Evolutionary conservation across 768 basidiomycete species (phyloP), one percentile per base, ranked within the genome.

Genomic region (Boletus rubroflammeus): DNA sequence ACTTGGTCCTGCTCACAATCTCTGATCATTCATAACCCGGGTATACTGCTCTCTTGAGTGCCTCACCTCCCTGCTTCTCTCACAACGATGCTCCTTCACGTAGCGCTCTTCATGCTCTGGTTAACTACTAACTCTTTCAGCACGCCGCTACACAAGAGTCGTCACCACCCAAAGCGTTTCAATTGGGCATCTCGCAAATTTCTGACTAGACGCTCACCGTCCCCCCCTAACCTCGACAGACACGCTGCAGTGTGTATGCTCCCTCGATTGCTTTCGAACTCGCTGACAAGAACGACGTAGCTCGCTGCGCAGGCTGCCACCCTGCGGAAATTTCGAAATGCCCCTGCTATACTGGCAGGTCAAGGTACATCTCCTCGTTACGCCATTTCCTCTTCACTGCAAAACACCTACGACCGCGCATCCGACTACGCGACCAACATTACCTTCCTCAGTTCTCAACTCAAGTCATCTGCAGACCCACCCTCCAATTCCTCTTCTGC

Each of bases 341-440:
- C 63, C 4, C 56, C 57, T 26, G 42, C 54, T 14, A 35, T 67
- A 17, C 44, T 66, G 0, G 47, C 57, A 35, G 50, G 52, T 21
- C 52, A 54, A 11, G 43, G 47, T 13, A 54, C 46, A 13, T 55
- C 23, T 17, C 43, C 53, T 13, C 36, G 50, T 25, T 57, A 62
- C 19, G 7, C 13, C 26, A 45, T 67, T 15, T 51, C 65, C 14
- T 21, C 55, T 7, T 53, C 55, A 3, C 57, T 66, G 4, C 54
- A 50, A 52, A 28, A 21, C 9, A 9, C 45, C 28, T 65, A 64
- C 45, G 29, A 65, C 50, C 55, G 39, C 19, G 62, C 62, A 11
- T 62, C 64, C 51, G 65, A 66, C 45, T 13, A 53, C 26, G 62
- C 47, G 7, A 62, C 60, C 49, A 54, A 54, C 47, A 45, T 56